Conservation (phyloP, 2,329 filamentous ascomycete species). For the Magnaporthiopsis poae region DNA sequence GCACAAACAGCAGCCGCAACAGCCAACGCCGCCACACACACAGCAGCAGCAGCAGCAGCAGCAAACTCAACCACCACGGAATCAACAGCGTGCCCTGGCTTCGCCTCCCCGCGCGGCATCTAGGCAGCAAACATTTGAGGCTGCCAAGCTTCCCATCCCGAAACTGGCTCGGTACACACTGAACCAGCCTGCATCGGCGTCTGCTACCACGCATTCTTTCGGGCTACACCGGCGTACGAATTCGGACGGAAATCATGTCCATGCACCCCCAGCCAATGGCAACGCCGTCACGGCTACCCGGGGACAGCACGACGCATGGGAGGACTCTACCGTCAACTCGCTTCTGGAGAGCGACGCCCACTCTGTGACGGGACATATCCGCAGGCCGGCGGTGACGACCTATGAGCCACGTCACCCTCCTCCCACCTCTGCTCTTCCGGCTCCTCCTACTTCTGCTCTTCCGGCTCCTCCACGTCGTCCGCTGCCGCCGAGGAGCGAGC, state of each 20-base stretch:
- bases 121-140: constrained; percentile 21
- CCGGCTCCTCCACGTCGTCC: not conserved
- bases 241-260: constrained; percentile 16
- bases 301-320: constrained; percentile 23
- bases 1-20: constrained; percentile 4
- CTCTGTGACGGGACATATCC: not conserved
- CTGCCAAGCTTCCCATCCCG: constrained; percentile 27
- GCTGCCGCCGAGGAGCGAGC: not conserved
- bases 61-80: constrained; percentile 3
- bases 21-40: constrained; percentile 9
- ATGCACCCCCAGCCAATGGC: constrained; percentile 9
- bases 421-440: not conserved
- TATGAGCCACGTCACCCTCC: constrained; percentile 1
- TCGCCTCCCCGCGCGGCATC: constrained; percentile 21
- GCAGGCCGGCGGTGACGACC: not conserved
- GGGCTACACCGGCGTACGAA: constrained; percentile 11
- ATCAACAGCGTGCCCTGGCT: constrained; percentile 10
- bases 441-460: not conserved
- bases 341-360: constrained; percentile 15
- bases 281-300: constrained; percentile 2
- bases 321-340: constrained; percentile 27
- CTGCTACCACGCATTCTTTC: not conserved
- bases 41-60: not conserved
- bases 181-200: constrained; percentile 17
- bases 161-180: constrained; percentile 20